Evolutionary conservation across 140 eudicot genomes (phyloP).

Genomic region (Flaveria floridana): DNA sequence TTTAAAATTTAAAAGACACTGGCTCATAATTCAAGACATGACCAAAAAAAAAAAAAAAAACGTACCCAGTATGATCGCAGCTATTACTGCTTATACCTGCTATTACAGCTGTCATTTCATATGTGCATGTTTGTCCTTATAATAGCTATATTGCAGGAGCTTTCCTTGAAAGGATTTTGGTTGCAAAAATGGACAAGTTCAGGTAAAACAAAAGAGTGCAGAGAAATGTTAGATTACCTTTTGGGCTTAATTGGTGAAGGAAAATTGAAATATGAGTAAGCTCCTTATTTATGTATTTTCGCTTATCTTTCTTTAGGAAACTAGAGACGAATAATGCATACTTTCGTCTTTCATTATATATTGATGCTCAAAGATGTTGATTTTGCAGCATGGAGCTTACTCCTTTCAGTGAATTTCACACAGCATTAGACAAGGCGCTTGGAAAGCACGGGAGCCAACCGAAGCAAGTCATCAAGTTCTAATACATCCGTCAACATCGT

Average conservation of each 20-base stretch:
- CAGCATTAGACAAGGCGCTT: slow-evolving; percentile 82
- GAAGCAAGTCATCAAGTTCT: slow-evolving; percentile 81
- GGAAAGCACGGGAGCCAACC: slow-evolving; percentile 95
- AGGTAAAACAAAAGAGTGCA: slow-evolving; percentile 61
- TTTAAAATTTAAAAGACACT: not conserved
- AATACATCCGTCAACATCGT: not conserved
- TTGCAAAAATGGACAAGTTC: slow-evolving; percentile 76
- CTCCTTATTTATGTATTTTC: slow-evolving; percentile 7
- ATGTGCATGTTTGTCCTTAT: not conserved
- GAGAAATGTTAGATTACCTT: slow-evolving; percentile 70
- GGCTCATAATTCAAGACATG: not conserved
- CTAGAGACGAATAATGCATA: slow-evolving; percentile 3
- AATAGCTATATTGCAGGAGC: slow-evolving; percentile 52
- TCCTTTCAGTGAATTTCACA: slow-evolving; percentile 59
- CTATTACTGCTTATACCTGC: not conserved
- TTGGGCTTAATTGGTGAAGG: slow-evolving; percentile 62
- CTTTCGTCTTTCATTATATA: not conserved
- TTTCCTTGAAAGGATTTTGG: slow-evolving; percentile 97
- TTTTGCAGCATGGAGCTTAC: slow-evolving; percentile 77
- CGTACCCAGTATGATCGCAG: too few species aligned
- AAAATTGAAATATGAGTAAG: slow-evolving; percentile 81
- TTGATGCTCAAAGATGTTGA: slow-evolving; percentile 6
- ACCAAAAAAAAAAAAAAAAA: not conserved
- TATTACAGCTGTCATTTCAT: not conserved
- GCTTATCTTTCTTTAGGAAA: not conserved